A percentile compares a stretch with the other conserved stretches of the same genome.
phyloP scores from a whole-genome alignment of 2,329 filamentous ascomycete genomes.

The Mycosphaerelloides madeirae region DNA sequence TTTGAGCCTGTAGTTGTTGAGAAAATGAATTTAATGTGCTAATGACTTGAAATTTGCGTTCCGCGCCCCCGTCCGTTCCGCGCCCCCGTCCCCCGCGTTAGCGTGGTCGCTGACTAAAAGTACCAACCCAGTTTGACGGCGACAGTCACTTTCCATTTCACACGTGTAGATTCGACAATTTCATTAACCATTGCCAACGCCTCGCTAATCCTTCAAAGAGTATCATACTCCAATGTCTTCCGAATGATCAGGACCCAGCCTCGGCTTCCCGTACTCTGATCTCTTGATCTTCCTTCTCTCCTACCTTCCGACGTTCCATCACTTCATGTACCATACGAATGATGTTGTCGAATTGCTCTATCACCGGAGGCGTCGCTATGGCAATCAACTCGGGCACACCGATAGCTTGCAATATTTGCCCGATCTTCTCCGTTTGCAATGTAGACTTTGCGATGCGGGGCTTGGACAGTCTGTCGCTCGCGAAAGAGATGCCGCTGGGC shows the following conservation, averaged over 20 bases:
- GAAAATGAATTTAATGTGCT: no score
- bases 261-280: constrained; percentile 51
- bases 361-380: constrained; percentile 70
- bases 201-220: not conserved
- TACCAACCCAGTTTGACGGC: no score
- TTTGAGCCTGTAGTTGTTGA: no score
- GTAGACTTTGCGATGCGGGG: constrained; percentile 72
- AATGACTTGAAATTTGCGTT: no score
- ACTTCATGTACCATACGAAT: constrained; percentile 63
- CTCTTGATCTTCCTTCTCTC: constrained; percentile 72
- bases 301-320: constrained; percentile 67
- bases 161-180: no score
- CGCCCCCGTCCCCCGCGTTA: no score
- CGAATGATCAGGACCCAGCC: constrained; percentile 5
- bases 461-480: constrained; percentile 75
- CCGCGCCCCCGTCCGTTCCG: no score
- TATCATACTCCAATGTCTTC: constrained; percentile 1
- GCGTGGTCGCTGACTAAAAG: no score
- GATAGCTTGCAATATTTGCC: constrained; percentile 65
- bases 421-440: constrained; percentile 70
- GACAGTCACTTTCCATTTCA: no score
- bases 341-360: constrained; percentile 66
- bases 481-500: constrained; percentile 81
- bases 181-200: not conserved
- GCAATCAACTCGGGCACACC: constrained; percentile 65